Evolutionary conservation across 2,329 filamentous ascomycete genomes (phyloP).

Genomic region (Epichloe coenophiala): DNA sequence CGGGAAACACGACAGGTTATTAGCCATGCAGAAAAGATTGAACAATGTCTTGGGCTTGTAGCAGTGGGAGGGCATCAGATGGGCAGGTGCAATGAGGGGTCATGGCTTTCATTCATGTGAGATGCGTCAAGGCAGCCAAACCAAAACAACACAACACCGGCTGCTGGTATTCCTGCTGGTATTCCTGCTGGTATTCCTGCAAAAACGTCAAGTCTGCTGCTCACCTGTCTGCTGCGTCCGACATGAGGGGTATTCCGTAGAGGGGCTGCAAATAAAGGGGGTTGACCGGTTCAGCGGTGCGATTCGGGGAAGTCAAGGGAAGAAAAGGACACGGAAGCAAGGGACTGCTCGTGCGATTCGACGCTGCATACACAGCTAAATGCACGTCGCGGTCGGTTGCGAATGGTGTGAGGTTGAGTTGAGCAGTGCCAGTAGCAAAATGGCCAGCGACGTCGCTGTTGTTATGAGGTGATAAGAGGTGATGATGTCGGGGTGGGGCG

Average conservation of each 20-base stretch:
- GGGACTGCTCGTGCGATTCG: neutral
- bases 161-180: too few species aligned
- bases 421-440: too few species aligned
- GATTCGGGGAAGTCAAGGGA: neutral
- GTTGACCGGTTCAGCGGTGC: neutral
- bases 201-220: neutral
- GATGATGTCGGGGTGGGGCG: too few species aligned
- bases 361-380: neutral
- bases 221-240: constrained; percentile 19
- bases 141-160: too few species aligned
- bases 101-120: too few species aligned
- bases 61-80: too few species aligned
- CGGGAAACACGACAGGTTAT: too few species aligned
- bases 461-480: too few species aligned
- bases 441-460: too few species aligned
- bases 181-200: neutral
- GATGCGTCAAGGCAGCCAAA: too few species aligned
- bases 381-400: neutral
- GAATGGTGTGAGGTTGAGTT: too few species aligned
- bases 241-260: constrained; percentile 12
- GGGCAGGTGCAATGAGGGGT: neutral
- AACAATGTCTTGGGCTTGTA: neutral
- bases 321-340: neutral
- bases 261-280: neutral
- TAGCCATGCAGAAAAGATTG: too few species aligned